Conservation (phyloP, 73 alveolate genomes). For the Blepharisma japonicum region DNA sequence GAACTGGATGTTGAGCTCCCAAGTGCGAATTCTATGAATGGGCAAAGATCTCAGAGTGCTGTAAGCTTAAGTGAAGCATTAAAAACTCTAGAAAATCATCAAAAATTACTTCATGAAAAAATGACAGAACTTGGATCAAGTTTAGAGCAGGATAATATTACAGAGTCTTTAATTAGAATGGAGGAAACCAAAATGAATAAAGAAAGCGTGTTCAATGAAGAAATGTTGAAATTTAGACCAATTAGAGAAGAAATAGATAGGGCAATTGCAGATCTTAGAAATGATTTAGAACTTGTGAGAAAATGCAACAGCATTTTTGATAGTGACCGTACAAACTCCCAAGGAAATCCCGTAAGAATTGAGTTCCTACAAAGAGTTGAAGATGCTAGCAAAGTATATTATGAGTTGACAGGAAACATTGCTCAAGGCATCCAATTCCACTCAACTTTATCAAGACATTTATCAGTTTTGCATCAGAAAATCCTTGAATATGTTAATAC, state of each 20-base stretch:
- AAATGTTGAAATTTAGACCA: conserved; percentile 13
- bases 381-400: conserved; percentile 7
- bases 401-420: conserved; percentile 18
- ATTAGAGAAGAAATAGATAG: conserved; percentile 7
- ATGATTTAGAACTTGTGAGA: not conserved
- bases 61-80: not conserved
- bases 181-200: not conserved
- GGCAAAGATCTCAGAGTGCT: not conserved
- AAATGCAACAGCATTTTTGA: not conserved
- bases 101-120: not conserved
- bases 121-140: not conserved
- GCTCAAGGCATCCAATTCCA: conserved; percentile 27
- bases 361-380: not conserved
- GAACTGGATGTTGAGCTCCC: conserved; percentile 9
- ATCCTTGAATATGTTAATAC: conserved; percentile 5
- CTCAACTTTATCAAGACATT: not conserved
- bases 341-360: not conserved
- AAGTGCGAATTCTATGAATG: not conserved
- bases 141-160: conserved; percentile 1
- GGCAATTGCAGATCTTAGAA: conserved; percentile 8
- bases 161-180: conserved; percentile 1
- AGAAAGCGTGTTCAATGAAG: conserved; percentile 19
- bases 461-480: conserved; percentile 28
- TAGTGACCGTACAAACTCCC: not conserved
- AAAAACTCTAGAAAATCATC: not conserved